A percentile compares a stretch with the other conserved stretches of the same genome.
Evolutionary conservation across 140 eudicot genomes (phyloP).

Genomic region (Anethum foeniculum): DNA sequence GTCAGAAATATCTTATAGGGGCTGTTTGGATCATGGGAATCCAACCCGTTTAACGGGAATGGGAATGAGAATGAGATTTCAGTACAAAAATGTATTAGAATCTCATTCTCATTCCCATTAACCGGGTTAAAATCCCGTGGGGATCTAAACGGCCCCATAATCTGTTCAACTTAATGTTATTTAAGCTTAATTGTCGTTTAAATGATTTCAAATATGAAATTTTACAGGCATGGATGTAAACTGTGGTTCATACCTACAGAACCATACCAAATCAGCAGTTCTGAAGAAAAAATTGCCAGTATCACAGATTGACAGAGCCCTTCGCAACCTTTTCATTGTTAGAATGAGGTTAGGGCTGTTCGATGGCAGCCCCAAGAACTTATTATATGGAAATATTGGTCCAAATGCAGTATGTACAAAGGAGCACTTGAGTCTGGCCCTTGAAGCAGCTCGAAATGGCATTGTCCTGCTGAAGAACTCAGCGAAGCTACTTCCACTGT

Average conservation of each 20-base stretch:
- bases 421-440: constrained; percentile 61
- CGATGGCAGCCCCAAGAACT: constrained; percentile 58
- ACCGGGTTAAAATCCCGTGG: no score
- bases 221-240: constrained; percentile 83
- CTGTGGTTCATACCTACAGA: constrained; percentile 65
- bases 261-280: constrained; percentile 88
- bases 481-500: constrained; percentile 56
- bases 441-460: constrained; percentile 78
- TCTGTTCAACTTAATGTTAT: background rate
- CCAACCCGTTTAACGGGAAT: no score
- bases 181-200: background rate
- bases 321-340: constrained; percentile 66
- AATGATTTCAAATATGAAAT: background rate
- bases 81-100: no score
- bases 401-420: constrained; percentile 57
- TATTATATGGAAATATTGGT: constrained; percentile 42
- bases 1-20: no score
- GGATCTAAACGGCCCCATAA: no score
- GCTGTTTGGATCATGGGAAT: no score
- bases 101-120: no score
- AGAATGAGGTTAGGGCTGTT: constrained; percentile 82
- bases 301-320: constrained; percentile 75
- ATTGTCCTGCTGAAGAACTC: constrained; percentile 79
- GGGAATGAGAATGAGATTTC: no score
- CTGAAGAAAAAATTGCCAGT: constrained; percentile 45